phyloP scores from a whole-genome alignment of 2,329 filamentous ascomycete species.

The Acrodontium crateriforme region DNA sequence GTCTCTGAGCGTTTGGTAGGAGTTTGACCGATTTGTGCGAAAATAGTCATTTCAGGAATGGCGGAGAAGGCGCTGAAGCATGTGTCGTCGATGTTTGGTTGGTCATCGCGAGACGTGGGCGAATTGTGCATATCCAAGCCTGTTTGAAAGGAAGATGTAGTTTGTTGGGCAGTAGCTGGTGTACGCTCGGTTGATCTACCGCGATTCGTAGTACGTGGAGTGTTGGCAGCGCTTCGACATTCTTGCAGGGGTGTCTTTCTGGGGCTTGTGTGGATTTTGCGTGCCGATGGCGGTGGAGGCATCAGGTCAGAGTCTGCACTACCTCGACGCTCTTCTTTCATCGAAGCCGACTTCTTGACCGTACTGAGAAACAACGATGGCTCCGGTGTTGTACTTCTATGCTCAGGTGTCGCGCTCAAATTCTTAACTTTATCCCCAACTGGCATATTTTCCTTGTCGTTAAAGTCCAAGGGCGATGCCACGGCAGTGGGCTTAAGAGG shows the following conservation, averaged over 20 bases:
- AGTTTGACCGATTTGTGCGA: conserved; percentile 54
- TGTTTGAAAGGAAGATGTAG: conserved; percentile 10
- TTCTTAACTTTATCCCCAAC: conserved; percentile 3
- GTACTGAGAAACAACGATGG: neutral
- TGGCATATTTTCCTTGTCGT: conserved; percentile 21
- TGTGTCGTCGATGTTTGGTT: conserved; percentile 45
- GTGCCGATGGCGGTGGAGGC: conserved; percentile 16
- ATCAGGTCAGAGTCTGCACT: conserved; percentile 14
- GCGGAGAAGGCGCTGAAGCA: conserved; percentile 82
- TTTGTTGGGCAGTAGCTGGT: conserved; percentile 5
- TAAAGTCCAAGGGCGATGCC: conserved; percentile 1
- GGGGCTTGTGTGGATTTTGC: conserved; percentile 13
- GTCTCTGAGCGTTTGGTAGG: conserved; percentile 26
- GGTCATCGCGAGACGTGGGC: conserved; percentile 19
- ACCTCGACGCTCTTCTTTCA: neutral
- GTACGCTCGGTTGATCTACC: conserved; percentile 11
- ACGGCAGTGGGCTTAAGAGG: conserved; percentile 1
- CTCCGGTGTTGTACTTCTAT: too few species aligned
- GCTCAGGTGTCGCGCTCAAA: conserved; percentile 1
- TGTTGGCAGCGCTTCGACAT: conserved; percentile 12
- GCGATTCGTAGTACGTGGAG: conserved; percentile 12
- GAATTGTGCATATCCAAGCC: conserved; percentile 13
- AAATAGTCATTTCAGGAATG: conserved; percentile 73
- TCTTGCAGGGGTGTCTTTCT: conserved; percentile 16
- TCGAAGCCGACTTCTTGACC: neutral